These are phyloP conservation scores for Globisporangium barbulae DNA, from an alignment of 352 stramenopile genomes.

Conservation along the genomic window DNA sequence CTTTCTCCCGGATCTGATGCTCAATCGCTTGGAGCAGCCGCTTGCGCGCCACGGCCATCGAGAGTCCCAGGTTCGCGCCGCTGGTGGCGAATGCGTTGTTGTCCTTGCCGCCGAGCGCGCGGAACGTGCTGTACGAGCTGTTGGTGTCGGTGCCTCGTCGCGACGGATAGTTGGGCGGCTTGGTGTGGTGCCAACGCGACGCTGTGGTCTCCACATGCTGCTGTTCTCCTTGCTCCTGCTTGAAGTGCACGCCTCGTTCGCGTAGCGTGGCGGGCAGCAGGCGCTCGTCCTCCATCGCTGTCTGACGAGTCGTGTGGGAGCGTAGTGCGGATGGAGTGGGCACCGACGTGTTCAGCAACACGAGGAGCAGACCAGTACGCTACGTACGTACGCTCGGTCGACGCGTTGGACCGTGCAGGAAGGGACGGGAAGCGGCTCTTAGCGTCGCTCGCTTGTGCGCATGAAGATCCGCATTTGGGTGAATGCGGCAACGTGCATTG, in stretches of 20 bases:
- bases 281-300: constrained; percentile 1
- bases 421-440: not conserved
- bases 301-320: not conserved
- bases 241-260: constrained; percentile 6
- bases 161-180: constrained; percentile 14
- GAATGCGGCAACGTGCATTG: not conserved
- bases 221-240: not conserved
- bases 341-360: not conserved
- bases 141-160: not conserved
- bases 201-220: not conserved
- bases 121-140: constrained; percentile 16
- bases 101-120: not conserved
- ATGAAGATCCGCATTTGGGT: constrained; percentile 9
- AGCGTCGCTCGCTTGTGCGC: constrained; percentile 1
- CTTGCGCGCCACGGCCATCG: constrained; percentile 40
- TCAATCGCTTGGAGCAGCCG: constrained; percentile 66
- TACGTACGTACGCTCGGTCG: not conserved
- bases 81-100: constrained; percentile 7
- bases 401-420: not conserved
- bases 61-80: constrained; percentile 37
- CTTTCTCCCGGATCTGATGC: constrained; percentile 69
- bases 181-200: constrained; percentile 8
- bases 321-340: not conserved
- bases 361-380: not conserved
- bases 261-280: constrained; percentile 3